phyloP scores from a whole-genome alignment of 768 basidiomycete genomes.

The Xerocomellus dryophilus region DNA sequence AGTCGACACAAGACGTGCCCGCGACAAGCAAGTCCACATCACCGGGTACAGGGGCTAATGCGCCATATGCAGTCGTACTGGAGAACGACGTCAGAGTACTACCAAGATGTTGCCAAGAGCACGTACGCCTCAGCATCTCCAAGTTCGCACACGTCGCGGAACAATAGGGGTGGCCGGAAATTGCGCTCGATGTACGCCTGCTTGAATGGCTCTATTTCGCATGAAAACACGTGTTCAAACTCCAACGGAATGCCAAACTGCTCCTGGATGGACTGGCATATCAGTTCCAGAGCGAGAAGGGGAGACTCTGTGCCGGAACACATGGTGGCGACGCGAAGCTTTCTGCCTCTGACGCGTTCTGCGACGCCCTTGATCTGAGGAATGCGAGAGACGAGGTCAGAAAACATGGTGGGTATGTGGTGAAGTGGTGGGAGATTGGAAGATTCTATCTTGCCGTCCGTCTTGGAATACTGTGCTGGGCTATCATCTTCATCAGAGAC shows the following conservation, averaged over 20 bases:
- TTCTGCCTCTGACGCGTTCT: constrained; percentile 68
- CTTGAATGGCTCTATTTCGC: constrained; percentile 96
- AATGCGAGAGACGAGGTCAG: constrained; percentile 64
- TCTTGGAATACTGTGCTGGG: constrained; percentile 37
- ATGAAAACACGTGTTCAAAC: constrained; percentile 92
- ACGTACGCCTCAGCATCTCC: constrained; percentile 75
- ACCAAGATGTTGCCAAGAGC: background rate
- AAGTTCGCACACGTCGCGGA: constrained; percentile 92
- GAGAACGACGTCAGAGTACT: constrained; percentile 3
- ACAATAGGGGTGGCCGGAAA: constrained; percentile 87
- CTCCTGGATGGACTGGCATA: constrained; percentile 70
- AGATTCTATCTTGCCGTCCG: constrained; percentile 42
- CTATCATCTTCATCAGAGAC: constrained; percentile 31
- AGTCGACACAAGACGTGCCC: constrained; percentile 95
- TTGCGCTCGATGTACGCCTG: constrained; percentile 97
- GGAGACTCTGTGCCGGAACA: constrained; percentile 96
- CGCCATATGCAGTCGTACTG: constrained; percentile 91
- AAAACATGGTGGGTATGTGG: constrained; percentile 69
- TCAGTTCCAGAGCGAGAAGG: constrained; percentile 82
- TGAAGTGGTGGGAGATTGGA: constrained; percentile 77
- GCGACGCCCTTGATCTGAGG: constrained; percentile 66
- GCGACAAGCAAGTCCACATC: constrained; percentile 89
- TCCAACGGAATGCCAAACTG: constrained; percentile 63
- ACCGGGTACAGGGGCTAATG: constrained; percentile 80
- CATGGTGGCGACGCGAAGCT: constrained; percentile 94